A percentile compares a stretch with the other conserved stretches of the same genome.
Conservation (phyloP, 345 rosid species). For the Boechera divaricarpa region DNA sequence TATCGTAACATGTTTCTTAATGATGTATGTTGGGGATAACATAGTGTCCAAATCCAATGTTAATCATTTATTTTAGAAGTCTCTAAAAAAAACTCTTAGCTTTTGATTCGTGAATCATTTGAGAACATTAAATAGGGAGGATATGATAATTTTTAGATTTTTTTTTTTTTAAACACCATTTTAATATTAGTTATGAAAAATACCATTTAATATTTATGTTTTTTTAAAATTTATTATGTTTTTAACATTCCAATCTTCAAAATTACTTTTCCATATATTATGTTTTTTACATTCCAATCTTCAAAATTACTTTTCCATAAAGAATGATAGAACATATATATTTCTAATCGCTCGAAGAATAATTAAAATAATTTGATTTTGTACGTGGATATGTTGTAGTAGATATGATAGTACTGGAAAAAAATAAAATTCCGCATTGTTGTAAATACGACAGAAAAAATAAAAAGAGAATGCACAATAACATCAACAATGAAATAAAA, state of each 20-base stretch:
- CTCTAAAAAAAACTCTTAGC: background rate
- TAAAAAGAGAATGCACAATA: too few relatives aligned
- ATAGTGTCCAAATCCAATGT: conserved; percentile 24
- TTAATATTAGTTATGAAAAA: background rate
- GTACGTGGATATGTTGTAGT: too few relatives aligned
- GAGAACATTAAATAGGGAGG: background rate
- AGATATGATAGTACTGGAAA: too few relatives aligned
- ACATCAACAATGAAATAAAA: too few relatives aligned
- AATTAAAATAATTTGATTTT: too few relatives aligned
- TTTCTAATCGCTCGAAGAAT: too few relatives aligned
- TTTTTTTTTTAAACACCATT: background rate
- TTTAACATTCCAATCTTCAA: background rate
- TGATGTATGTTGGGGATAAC: conserved; percentile 25
- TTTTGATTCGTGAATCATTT: conserved; percentile 20
- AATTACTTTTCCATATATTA: background rate
- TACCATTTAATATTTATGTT: background rate
- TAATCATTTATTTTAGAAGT: conserved; percentile 3
- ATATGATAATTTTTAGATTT: background rate
- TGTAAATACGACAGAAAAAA: too few relatives aligned
- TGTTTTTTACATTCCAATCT: background rate
- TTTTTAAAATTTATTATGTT: background rate
- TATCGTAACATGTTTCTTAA: conserved; percentile 29
- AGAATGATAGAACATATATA: background rate
- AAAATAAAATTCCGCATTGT: too few relatives aligned
- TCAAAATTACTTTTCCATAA: background rate